Base-by-base conservation (phyloP, 345 rosid genomes). In the Citrus glauca region DNA sequence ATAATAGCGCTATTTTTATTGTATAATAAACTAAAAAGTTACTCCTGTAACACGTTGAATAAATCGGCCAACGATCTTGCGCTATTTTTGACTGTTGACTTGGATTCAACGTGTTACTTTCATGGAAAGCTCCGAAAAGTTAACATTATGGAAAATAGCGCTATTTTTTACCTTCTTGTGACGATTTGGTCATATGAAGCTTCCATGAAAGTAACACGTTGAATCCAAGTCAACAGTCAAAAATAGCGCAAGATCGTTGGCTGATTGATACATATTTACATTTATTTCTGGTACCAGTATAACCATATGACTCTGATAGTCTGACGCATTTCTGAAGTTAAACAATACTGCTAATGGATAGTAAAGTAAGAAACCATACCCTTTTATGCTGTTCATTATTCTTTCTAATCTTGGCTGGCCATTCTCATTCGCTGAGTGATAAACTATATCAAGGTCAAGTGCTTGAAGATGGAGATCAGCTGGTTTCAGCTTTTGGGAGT, bases 401-500 rank as follows among this genome's bases (percentile, higher is more conserved):
- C 45, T 56, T 8, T 10, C 6, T 72, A 7, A 20, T 73, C 25
- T 24, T 65, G 24, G 16, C 61, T 2, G 28, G 61, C 11, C n/a
- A 0, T 20, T 66, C 72, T 25, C n/a, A 37, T 28, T 66, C 77
- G 6, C 22, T 4, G 60, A 53, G 72, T 33, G 69, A 76, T 1
- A 72, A 35, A 27, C 45, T 81, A 68, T 0, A 9, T 0, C 56
- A 40, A 35, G 37, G 69, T 2, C 83, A 66, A 14, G 63, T 66
- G 48, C 80, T 68, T 11, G 6, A 1, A 68, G 72, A 68, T 40
- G 56, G 56, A 10, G 59, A 50, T 2, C 62, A 66, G 20, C 78
- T 76, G 57, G 67, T 64, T 53, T 81, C 73, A 55, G 69, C 69
- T 71, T 28, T 2, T 2, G 80, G 83, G 42, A 32, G 7, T 4